Evolutionary conservation across 371 early-diverging fungal genomes (phyloP).

Genomic region (Smittium mucronatum): DNA sequence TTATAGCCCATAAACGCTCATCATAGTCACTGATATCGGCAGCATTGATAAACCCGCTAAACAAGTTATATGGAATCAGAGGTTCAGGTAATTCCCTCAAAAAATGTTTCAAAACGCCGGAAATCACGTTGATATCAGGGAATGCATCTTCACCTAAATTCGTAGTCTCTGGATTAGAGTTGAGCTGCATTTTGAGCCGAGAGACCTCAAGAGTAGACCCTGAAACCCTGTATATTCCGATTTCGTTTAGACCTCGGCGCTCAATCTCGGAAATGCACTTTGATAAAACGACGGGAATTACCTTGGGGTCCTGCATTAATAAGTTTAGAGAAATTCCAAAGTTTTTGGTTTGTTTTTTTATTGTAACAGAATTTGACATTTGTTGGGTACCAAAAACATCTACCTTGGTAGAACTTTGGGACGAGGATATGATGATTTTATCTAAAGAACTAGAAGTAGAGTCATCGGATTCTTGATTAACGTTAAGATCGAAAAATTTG

Average conservation of each 20-base stretch:
- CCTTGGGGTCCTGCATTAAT: constrained; percentile 44
- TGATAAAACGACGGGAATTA: constrained; percentile 44
- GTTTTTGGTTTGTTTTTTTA: not conserved
- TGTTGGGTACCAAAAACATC: not conserved
- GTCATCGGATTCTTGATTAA: not conserved
- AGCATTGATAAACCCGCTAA: constrained; percentile 68
- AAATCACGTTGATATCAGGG: constrained; percentile 72
- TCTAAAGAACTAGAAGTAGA: not conserved
- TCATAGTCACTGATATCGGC: constrained; percentile 66
- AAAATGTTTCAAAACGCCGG: constrained; percentile 86
- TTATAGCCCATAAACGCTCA: constrained; percentile 61
- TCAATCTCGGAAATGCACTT: constrained; percentile 67
- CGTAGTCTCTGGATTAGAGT: constrained; percentile 41
- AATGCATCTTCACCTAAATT: constrained; percentile 50
- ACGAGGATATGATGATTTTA: not conserved
- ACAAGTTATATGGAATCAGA: constrained; percentile 63
- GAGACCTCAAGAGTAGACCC: constrained; percentile 54
- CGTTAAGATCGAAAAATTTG: not conserved
- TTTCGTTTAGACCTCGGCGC: constrained; percentile 62
- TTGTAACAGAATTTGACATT: not conserved
- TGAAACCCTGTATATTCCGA: constrained; percentile 71
- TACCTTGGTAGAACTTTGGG: not conserved
- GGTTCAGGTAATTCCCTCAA: constrained; percentile 88
- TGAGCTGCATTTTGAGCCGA: constrained; percentile 45
- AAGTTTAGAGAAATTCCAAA: constrained; percentile 49